A percentile compares a stretch with the other conserved stretches of the same genome.
Evolutionary conservation across 1,139 yeast genomes (phyloP).

Genomic region (Kodamaea derodonti): DNA sequence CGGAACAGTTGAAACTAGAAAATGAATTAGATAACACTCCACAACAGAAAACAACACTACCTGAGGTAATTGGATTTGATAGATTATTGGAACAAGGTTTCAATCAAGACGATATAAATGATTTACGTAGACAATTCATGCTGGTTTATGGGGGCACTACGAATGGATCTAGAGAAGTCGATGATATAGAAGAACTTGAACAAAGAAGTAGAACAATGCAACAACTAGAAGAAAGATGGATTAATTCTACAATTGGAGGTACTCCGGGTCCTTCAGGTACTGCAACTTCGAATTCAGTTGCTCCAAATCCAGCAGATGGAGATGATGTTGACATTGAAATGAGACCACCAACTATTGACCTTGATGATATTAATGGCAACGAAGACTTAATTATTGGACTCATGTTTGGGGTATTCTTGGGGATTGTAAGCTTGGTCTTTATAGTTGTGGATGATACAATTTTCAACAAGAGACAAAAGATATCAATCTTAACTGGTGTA

Average conservation of each 20-base stretch:
- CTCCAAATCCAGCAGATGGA: slow-evolving; percentile 4
- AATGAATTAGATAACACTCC: slow-evolving; percentile 52
- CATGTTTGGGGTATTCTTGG: slow-evolving; percentile 59
- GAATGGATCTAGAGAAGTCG: slow-evolving; percentile 17
- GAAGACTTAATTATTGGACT: slow-evolving; percentile 63
- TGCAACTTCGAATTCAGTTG: slow-evolving; percentile 1
- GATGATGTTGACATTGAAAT: slow-evolving; percentile 13
- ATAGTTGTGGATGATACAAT: slow-evolving; percentile 52
- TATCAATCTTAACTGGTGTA: slow-evolving; percentile 63
- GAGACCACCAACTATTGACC: slow-evolving; percentile 22
- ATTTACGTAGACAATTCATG: slow-evolving; percentile 70
- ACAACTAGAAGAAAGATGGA: slow-evolving; percentile 86
- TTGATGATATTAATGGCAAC: slow-evolving; percentile 41
- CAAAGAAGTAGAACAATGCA: slow-evolving; percentile 38
- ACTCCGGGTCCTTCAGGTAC: slow-evolving; percentile 7
- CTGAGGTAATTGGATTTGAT: slow-evolving; percentile 84
- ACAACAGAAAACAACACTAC: slow-evolving; percentile 51
- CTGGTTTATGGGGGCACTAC: slow-evolving; percentile 41
- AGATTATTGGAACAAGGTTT: slow-evolving; percentile 80
- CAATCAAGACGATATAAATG: slow-evolving; percentile 67
- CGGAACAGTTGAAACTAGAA: slow-evolving; percentile 61
- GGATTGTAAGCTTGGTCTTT: slow-evolving; percentile 56
- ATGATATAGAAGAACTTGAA: slow-evolving; percentile 43
- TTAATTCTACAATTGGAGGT: slow-evolving; percentile 65
- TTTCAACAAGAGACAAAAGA: slow-evolving; percentile 55